Percentiles rank a stretch among this genome's conserved stretches.
Conservation (phyloP, 2,329 filamentous ascomycete genomes). For the Nigrospora oryzae region DNA sequence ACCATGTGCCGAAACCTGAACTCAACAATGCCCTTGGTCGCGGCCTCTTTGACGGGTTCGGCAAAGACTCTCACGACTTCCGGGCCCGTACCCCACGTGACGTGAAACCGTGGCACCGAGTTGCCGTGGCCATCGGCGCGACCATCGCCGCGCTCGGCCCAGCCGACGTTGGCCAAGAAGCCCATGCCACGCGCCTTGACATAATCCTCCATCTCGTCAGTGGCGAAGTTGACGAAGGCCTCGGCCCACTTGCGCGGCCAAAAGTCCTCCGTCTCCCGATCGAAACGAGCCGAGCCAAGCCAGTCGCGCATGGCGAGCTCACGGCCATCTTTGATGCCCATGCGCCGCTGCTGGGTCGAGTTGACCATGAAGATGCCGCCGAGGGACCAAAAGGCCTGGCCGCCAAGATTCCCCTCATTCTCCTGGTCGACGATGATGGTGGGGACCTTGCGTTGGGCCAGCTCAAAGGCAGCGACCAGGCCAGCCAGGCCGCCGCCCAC, state of each 20-base stretch:
- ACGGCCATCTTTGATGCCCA: slow-evolving; percentile 49
- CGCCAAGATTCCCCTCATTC: slow-evolving; percentile 45
- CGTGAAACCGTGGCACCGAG: slow-evolving; percentile 53
- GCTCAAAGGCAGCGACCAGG: slow-evolving; percentile 51
- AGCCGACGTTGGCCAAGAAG: slow-evolving; percentile 47
- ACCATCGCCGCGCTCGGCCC: slow-evolving; percentile 53
- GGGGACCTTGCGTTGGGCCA: slow-evolving; percentile 39
- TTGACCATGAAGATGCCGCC: slow-evolving; percentile 54
- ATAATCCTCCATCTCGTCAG: slow-evolving; percentile 49
- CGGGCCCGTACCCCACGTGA: slow-evolving; percentile 54
- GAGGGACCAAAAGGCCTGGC: slow-evolving; percentile 57
- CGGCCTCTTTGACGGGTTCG: slow-evolving; percentile 45
- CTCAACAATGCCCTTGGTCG: slow-evolving; percentile 40
- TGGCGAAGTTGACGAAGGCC: slow-evolving; percentile 54
- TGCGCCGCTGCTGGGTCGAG: slow-evolving; percentile 45
- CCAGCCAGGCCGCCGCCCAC: slow-evolving; percentile 49
- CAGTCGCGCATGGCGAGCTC: slow-evolving; percentile 51
- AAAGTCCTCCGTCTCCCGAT: slow-evolving; percentile 44
- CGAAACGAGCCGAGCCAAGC: slow-evolving; percentile 48
- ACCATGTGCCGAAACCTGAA: slow-evolving; percentile 50
- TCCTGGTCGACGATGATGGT: slow-evolving; percentile 50
- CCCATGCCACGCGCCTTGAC: slow-evolving; percentile 42
- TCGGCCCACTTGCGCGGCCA: slow-evolving; percentile 56
- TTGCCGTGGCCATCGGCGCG: slow-evolving; percentile 50
- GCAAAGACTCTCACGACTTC: slow-evolving; percentile 50